phyloP scores from a whole-genome alignment of 768 basidiomycete genomes.

The Agaricus subrufescens region DNA sequence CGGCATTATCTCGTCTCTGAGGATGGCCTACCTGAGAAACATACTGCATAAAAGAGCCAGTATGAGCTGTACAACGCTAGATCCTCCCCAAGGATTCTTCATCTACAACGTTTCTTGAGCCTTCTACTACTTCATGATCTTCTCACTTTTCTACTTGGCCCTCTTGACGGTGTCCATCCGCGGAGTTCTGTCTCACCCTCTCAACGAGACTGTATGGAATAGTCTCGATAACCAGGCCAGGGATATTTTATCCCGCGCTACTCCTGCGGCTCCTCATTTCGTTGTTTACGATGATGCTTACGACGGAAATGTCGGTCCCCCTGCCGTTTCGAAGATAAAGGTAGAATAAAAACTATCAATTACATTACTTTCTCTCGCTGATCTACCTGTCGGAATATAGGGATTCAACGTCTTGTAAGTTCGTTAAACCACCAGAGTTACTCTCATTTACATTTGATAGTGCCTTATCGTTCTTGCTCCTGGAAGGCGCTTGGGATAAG shows the following conservation, averaged over 20 bases:
- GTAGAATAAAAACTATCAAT: constrained; percentile 19
- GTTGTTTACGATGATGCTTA: constrained; percentile 39
- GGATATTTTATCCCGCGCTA: constrained; percentile 30
- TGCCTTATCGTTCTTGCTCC: constrained; percentile 49
- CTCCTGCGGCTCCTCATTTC: constrained; percentile 47
- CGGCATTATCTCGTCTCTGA: neutral
- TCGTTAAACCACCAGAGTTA: neutral
- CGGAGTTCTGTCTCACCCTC: neutral
- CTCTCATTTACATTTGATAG: constrained; percentile 17
- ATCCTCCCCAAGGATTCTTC: neutral
- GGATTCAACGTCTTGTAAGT: constrained; percentile 58
- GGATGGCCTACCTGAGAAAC: neutral
- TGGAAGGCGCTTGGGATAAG: constrained; percentile 56
- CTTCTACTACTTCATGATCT: neutral
- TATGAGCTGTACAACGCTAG: neutral
- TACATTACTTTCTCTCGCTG: neutral
- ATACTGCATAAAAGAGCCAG: neutral
- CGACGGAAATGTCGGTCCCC: constrained; percentile 44
- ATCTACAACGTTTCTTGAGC: no score
- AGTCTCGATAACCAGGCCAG: constrained; percentile 24
- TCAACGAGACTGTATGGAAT: constrained; percentile 9
- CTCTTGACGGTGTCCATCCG: constrained; percentile 1
- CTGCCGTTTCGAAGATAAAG: constrained; percentile 37
- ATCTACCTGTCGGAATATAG: constrained; percentile 19
- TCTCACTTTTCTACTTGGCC: neutral